phyloP scores from a whole-genome alignment of 2,329 filamentous ascomycete genomes.

The Pestalotiopsis sp. region DNA sequence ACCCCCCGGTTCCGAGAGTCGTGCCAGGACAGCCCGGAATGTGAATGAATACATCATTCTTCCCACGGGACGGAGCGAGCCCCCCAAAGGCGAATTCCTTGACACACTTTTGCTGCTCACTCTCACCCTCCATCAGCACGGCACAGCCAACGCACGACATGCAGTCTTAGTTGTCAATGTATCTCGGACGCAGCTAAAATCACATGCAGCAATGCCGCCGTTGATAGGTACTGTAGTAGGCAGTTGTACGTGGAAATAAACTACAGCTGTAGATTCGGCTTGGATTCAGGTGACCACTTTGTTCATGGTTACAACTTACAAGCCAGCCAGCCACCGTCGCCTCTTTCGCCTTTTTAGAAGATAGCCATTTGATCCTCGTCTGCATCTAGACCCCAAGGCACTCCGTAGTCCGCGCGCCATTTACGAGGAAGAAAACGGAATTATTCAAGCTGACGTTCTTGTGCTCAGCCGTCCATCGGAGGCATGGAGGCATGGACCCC shows the following conservation, averaged over 20 bases:
- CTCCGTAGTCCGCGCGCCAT: neutral
- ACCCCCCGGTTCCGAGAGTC: neutral
- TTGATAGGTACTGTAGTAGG: neutral
- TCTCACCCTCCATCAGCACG: conserved; percentile 4
- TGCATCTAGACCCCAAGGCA: neutral
- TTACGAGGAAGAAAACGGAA: neutral
- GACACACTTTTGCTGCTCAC: neutral
- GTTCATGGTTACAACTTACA: neutral
- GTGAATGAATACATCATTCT: conserved; percentile 1
- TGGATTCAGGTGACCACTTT: neutral
- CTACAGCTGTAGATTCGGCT: neutral
- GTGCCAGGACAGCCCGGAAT: neutral
- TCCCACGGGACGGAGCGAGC: conserved; percentile 8
- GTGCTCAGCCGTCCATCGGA: neutral
- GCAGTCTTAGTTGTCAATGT: conserved; percentile 23
- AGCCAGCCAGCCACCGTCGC: neutral
- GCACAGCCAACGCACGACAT: conserved; percentile 26
- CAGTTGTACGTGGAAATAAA: neutral
- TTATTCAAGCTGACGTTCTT: neutral
- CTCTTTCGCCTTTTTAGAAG: neutral
- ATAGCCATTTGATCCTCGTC: neutral
- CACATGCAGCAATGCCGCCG: conserved; percentile 15
- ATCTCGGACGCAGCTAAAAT: conserved; percentile 21
- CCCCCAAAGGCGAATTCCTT: neutral
- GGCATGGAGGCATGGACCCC: neutral